A percentile compares a stretch with the other conserved stretches of the same genome.
These are phyloP conservation scores for Microdochium nivale DNA, from an alignment of 2,329 filamentous ascomycete species.

Conservation along the genomic window DNA sequence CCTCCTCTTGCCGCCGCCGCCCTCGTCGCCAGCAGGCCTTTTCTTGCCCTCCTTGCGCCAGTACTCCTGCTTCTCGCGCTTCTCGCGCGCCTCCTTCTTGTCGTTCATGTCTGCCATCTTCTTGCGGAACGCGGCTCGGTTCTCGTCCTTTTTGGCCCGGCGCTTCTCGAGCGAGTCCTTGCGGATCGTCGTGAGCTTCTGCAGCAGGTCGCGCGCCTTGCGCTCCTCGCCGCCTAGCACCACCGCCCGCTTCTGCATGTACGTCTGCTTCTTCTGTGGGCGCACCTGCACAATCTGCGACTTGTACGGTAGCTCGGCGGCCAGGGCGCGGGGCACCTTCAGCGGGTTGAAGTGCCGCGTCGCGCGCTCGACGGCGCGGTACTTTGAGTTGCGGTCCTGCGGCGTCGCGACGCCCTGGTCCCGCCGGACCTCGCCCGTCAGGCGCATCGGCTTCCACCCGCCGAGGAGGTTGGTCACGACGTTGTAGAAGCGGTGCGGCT, in stretches of 20 bases:
- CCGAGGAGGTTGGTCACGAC: conserved; percentile 87
- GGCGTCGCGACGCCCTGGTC: conserved; percentile 70
- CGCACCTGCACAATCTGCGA: conserved; percentile 80
- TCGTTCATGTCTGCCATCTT: conserved; percentile 76
- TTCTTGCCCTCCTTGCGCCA: conserved; percentile 86
- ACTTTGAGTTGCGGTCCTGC: conserved; percentile 73
- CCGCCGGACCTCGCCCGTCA: conserved; percentile 84
- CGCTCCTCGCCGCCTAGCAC: conserved; percentile 79
- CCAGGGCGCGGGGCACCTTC: conserved; percentile 68
- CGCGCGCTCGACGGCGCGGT: conserved; percentile 59
- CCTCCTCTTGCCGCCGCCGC: conserved; percentile 28
- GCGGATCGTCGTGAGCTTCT: conserved; percentile 82
- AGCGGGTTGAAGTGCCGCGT: conserved; percentile 72
- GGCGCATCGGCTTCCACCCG: conserved; percentile 81
- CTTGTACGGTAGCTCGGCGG: conserved; percentile 82
- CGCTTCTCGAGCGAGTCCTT: conserved; percentile 88
- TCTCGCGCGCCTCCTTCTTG: conserved; percentile 80
- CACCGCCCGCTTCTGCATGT: conserved; percentile 94
- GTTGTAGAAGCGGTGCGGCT: conserved; percentile 94
- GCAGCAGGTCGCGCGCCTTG: conserved; percentile 79
- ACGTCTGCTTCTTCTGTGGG: conserved; percentile 72
- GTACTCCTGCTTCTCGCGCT: conserved; percentile 84
- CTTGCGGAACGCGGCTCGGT: conserved; percentile 69
- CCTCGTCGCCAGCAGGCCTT: conserved; percentile 35
- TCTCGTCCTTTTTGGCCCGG: conserved; percentile 78